phyloP scores from a whole-genome alignment of 2,329 filamentous ascomycete species.

The Triangularia setosa region DNA sequence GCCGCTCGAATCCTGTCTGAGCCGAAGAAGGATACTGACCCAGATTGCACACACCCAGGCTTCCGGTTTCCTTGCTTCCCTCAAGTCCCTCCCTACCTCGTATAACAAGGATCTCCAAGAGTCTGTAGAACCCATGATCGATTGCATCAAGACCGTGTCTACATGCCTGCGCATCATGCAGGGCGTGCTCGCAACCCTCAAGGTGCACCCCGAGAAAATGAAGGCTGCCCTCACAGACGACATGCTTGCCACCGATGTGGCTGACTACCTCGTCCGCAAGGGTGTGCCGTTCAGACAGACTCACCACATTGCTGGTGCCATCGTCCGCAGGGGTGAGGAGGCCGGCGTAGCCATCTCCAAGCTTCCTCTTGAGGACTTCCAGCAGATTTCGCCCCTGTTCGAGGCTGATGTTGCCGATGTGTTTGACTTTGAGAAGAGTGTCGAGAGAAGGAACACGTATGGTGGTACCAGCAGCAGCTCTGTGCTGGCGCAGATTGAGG shows the following conservation, averaged over 20 bases:
- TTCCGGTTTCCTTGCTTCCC: conserved; percentile 69
- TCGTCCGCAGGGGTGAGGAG: conserved; percentile 69
- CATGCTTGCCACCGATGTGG: conserved; percentile 75
- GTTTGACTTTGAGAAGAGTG: conserved; percentile 78
- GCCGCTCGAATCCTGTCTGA: neutral
- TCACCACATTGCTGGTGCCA: conserved; percentile 73
- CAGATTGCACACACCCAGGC: neutral
- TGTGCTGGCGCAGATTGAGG: conserved; percentile 19
- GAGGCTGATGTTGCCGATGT: conserved; percentile 65
- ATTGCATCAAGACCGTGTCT: conserved; percentile 74
- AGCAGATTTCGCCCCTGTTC: conserved; percentile 65
- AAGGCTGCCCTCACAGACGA: conserved; percentile 70
- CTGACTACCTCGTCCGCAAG: conserved; percentile 64
- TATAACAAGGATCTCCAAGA: conserved; percentile 96
- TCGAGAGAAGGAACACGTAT: conserved; percentile 72
- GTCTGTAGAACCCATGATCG: conserved; percentile 78
- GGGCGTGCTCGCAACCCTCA: conserved; percentile 72
- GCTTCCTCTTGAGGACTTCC: conserved; percentile 62
- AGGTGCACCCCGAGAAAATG: conserved; percentile 71
- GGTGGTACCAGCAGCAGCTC: conserved; percentile 68
- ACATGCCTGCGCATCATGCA: conserved; percentile 81
- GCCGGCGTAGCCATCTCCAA: conserved; percentile 66
- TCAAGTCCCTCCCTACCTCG: conserved; percentile 68
- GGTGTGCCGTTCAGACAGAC: conserved; percentile 79
- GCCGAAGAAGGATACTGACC: neutral